Percentiles rank a stretch among this genome's conserved stretches.
These are phyloP conservation scores for Ascochyta viciae-villosae DNA, from an alignment of 2,329 filamentous ascomycete species.

Conservation along the genomic window DNA sequence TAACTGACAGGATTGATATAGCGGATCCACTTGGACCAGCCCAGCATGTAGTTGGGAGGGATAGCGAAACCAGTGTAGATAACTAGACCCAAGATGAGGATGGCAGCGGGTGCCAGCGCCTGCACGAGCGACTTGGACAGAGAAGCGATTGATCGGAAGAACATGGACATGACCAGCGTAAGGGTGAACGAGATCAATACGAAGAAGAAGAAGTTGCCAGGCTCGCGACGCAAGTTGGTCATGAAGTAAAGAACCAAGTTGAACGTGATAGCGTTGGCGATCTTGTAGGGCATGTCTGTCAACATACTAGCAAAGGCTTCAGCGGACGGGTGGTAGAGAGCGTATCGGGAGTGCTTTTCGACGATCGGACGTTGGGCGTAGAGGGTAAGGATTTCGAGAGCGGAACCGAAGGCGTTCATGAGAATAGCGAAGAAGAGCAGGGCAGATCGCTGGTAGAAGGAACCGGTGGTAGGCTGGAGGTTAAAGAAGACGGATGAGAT, in stretches of 20 bases:
- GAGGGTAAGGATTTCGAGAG: constrained; percentile 83
- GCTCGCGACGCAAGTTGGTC: constrained; percentile 76
- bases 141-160: constrained; percentile 83
- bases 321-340: constrained; percentile 86
- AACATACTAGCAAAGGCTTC: constrained; percentile 90
- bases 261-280: constrained; percentile 76
- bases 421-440: constrained; percentile 88
- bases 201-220: constrained; percentile 86
- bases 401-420: constrained; percentile 83
- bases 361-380: constrained; percentile 91
- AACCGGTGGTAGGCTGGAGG: constrained; percentile 67
- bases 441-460: constrained; percentile 80
- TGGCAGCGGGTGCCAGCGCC: constrained; percentile 62
- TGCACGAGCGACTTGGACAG: constrained; percentile 71
- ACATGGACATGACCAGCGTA: constrained; percentile 82
- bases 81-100: constrained; percentile 70
- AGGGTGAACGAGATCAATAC: constrained; percentile 76
- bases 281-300: constrained; percentile 83
- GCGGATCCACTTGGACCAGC: constrained; percentile 84
- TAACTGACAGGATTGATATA: constrained; percentile 83
- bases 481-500: constrained; percentile 85
- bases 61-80: constrained; percentile 72
- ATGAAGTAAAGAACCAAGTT: constrained; percentile 87
- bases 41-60: constrained; percentile 69
- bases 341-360: constrained; percentile 86